Conservation (phyloP, 495 filamentous ascomycete species). For the Neurospora terricola region DNA sequence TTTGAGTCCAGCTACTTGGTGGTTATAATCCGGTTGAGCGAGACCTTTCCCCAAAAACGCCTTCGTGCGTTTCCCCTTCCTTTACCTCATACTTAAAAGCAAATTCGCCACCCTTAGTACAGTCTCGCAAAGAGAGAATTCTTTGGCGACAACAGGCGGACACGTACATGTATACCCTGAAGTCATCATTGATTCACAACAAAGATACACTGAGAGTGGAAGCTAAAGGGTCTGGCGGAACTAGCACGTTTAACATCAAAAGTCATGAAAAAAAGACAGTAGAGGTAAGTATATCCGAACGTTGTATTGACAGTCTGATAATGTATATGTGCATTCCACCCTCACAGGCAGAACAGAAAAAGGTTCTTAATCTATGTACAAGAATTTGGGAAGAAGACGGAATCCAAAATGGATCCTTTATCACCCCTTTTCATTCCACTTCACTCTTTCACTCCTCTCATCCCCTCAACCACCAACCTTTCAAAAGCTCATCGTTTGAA, state of each 20-base stretch:
- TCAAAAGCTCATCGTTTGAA: background rate
- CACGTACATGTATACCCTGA: background rate
- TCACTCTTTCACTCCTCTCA: background rate
- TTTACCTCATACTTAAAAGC: no score
- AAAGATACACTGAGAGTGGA: background rate
- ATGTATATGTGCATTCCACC: background rate
- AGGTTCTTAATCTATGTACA: background rate
- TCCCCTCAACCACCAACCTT: background rate
- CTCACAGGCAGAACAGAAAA: background rate
- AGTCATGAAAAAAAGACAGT: background rate
- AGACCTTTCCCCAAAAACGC: no score
- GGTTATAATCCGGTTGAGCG: no score
- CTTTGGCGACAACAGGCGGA: background rate
- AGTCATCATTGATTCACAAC: background rate
- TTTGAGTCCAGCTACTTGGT: no score
- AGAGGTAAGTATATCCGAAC: background rate
- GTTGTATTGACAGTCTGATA: background rate
- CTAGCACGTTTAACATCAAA: background rate
- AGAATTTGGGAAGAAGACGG: background rate
- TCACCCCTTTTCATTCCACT: background rate
- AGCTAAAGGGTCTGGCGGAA: background rate
- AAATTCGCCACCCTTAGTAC: no score
- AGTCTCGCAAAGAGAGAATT: no score
- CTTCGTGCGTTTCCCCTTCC: no score
- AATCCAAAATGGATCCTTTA: background rate